phyloP scores from a whole-genome alignment of 768 basidiomycete species.

The Wakefieldia striispora region DNA sequence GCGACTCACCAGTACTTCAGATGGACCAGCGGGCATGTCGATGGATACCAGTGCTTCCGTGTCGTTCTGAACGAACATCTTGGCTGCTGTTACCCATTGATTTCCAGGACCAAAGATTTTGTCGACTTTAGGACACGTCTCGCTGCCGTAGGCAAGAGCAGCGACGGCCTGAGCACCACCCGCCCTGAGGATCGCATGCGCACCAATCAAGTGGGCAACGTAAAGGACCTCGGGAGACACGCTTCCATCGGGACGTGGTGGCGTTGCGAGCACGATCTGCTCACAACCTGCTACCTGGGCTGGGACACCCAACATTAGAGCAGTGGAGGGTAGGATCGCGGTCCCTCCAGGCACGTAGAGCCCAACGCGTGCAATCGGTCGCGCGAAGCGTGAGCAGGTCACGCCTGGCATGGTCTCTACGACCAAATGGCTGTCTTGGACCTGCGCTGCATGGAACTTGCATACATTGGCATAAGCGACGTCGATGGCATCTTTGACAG shows the following conservation, averaged over 20 bases:
- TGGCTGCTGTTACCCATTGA: conserved; percentile 99
- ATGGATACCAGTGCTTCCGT: conserved; percentile 95
- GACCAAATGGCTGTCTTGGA: conserved; percentile 61
- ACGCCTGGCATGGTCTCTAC: conserved; percentile 99
- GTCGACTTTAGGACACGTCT: conserved; percentile 95
- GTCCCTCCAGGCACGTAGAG: conserved; percentile 98
- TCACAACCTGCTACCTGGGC: conserved; percentile 96
- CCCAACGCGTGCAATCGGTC: conserved; percentile 94
- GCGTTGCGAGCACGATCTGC: conserved; percentile 91
- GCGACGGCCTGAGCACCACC: conserved; percentile 97
- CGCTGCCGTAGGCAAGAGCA: conserved; percentile 94
- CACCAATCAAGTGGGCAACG: conserved; percentile 88
- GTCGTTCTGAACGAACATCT: conserved; percentile 99
- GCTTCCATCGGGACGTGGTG: conserved; percentile 89
- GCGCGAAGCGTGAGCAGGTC: conserved; percentile 90
- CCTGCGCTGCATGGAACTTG: conserved; percentile 89
- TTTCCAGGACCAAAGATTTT: conserved; percentile 99
- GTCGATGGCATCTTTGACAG: conserved; percentile 81
- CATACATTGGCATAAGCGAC: conserved; percentile 87
- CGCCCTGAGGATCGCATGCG: conserved; percentile 86
- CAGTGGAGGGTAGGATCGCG: conserved; percentile 92
- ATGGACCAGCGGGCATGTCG: conserved; percentile 99
- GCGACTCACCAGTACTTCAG: conserved; percentile 81
- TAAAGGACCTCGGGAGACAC: conserved; percentile 98
- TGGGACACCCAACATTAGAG: conserved; percentile 96